These are phyloP conservation scores for Rhytidiadelphus loreus DNA, from an alignment of 225 moss, liverwort and hornwort genomes.

Conservation along the genomic window DNA sequence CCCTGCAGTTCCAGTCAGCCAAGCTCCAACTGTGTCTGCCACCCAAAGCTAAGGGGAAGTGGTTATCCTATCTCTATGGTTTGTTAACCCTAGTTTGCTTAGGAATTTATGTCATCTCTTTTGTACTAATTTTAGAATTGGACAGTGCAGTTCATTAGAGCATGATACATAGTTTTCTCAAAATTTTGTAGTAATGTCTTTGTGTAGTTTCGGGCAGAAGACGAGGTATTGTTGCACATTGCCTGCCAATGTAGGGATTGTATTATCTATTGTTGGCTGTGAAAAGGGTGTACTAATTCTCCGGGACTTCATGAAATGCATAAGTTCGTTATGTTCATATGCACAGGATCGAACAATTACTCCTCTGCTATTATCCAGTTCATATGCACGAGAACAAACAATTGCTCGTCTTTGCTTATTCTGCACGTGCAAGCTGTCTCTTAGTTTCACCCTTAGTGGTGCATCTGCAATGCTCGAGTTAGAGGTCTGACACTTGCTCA, in stretches of 20 bases:
- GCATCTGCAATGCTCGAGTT: too few relatives aligned
- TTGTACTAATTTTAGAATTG: slow-evolving; percentile 22
- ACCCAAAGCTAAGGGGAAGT: slow-evolving; percentile 65
- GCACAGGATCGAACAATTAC: background rate
- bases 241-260: background rate
- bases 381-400: background rate
- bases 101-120: slow-evolving; percentile 30
- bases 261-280: slow-evolving; percentile 3
- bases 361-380: background rate
- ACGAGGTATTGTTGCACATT: slow-evolving; percentile 10
- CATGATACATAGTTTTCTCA: slow-evolving; percentile 5
- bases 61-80: slow-evolving; percentile 7
- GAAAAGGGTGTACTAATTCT: slow-evolving; percentile 1
- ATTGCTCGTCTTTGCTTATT: background rate
- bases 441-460: too few relatives aligned
- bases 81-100: slow-evolving; percentile 23
- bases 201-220: background rate
- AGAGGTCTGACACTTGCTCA: background rate
- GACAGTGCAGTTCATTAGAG: slow-evolving; percentile 8
- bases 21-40: slow-evolving; percentile 43
- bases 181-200: slow-evolving; percentile 10
- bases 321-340: background rate
- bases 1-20: slow-evolving; percentile 47
- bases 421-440: background rate
- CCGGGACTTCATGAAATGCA: background rate